Evolutionary conservation across 2,329 filamentous ascomycete genomes (phyloP).

Genomic region (Trichophaea hybrida): DNA sequence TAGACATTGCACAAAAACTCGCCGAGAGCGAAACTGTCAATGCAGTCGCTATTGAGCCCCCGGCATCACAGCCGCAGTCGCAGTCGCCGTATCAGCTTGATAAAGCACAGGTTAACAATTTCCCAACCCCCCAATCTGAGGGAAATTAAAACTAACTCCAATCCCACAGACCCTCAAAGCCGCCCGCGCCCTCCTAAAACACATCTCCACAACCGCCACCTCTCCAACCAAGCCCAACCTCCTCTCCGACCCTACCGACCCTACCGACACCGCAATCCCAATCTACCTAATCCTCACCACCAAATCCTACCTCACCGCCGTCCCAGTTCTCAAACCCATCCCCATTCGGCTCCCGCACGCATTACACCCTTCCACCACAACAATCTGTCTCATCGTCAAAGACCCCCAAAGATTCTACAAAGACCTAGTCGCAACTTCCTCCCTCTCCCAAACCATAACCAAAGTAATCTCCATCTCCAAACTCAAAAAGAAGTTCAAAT

Average conservation of each 20-base stretch:
- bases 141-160: not conserved
- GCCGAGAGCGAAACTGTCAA: not conserved
- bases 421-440: constrained; percentile 63
- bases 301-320: constrained; percentile 23
- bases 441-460: constrained; percentile 50
- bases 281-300: constrained; percentile 25
- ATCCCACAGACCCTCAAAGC: constrained; percentile 15
- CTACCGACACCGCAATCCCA: constrained; percentile 16
- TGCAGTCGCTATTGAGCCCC: not conserved
- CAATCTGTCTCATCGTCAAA: constrained; percentile 26
- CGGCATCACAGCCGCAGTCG: not conserved
- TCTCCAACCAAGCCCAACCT: constrained; percentile 13
- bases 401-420: constrained; percentile 77
- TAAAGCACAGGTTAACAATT: constrained; percentile 13
- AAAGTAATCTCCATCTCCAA: constrained; percentile 71
- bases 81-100: constrained; percentile 20
- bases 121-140: not conserved
- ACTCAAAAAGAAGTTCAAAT: constrained; percentile 75
- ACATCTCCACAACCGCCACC: constrained; percentile 4
- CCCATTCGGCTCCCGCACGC: constrained; percentile 8
- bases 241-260: constrained; percentile 19
- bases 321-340: constrained; percentile 18
- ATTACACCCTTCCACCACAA: constrained; percentile 13
- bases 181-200: constrained; percentile 16
- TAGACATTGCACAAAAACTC: not conserved